phyloP scores from a whole-genome alignment of 2,329 filamentous ascomycete genomes.

The Calycina herbarum region DNA sequence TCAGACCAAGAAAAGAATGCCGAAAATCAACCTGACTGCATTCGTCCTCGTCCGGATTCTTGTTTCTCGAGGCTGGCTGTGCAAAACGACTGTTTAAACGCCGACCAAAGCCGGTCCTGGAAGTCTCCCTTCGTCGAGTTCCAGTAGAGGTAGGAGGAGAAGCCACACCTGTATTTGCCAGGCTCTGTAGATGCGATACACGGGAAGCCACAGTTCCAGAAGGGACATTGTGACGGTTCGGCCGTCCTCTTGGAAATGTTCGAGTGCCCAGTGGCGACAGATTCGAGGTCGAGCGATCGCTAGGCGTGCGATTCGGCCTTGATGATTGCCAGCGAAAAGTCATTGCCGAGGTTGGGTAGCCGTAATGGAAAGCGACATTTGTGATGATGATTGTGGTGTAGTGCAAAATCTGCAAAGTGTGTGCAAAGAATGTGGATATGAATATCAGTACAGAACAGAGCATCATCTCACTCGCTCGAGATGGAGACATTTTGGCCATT shows the following conservation, averaged over 20 bases:
- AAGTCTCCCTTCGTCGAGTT: conserved; percentile 28
- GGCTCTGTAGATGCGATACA: conserved; percentile 36
- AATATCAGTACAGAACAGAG: not conserved
- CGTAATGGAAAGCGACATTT: conserved; percentile 11
- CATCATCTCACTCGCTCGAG: not conserved
- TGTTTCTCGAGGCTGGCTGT: conserved; percentile 30
- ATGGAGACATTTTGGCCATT: not conserved
- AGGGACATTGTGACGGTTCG: conserved; percentile 31
- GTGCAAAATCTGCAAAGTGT: conserved; percentile 10
- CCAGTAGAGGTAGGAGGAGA: conserved; percentile 33
- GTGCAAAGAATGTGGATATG: conserved; percentile 13
- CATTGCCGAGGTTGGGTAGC: conserved; percentile 23
- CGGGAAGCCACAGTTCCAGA: conserved; percentile 40
- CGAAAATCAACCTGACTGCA: conserved; percentile 30
- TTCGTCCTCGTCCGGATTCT: conserved; percentile 32
- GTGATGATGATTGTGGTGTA: not conserved
- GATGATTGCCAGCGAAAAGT: conserved; percentile 24
- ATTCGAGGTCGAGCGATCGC: conserved; percentile 14
- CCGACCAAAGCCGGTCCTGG: conserved; percentile 37
- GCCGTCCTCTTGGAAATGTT: conserved; percentile 6
- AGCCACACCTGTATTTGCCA: conserved; percentile 26
- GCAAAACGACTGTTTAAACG: conserved; percentile 30
- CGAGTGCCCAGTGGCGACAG: conserved; percentile 13
- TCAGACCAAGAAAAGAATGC: conserved; percentile 36
- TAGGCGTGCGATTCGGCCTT: conserved; percentile 12